Conservation (phyloP, 2,329 filamentous ascomycete species). For the Hyphodiscus sp. region DNA sequence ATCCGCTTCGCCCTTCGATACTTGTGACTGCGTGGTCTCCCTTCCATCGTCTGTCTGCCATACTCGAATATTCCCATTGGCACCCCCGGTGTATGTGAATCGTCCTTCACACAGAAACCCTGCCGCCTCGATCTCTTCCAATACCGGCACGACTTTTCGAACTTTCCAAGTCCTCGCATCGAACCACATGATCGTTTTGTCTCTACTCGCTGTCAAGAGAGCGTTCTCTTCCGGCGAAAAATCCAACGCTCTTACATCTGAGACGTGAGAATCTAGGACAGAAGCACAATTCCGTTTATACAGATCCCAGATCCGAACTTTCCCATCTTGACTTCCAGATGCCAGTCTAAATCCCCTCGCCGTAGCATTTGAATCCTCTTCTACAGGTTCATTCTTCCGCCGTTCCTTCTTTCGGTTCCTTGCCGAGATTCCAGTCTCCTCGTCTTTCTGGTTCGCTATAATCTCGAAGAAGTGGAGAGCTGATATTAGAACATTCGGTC, state of each 20-base stretch:
- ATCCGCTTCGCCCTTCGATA: constrained; percentile 51
- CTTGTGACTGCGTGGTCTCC: constrained; percentile 73
- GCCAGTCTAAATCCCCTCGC: constrained; percentile 69
- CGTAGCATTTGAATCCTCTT: constrained; percentile 40
- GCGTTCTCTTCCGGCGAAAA: constrained; percentile 70
- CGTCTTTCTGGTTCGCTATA: constrained; percentile 37
- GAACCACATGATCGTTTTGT: constrained; percentile 94
- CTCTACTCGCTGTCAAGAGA: constrained; percentile 78
- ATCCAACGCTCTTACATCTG: constrained; percentile 81
- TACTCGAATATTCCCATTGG: constrained; percentile 73
- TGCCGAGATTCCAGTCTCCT: constrained; percentile 29
- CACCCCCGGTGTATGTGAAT: constrained; percentile 77
- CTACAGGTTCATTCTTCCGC: constrained; percentile 36
- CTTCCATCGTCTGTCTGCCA: constrained; percentile 74
- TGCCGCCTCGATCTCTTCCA: constrained; percentile 78
- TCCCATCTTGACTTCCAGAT: constrained; percentile 90
- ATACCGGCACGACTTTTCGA: constrained; percentile 70
- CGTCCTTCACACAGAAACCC: constrained; percentile 69
- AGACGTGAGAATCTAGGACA: constrained; percentile 86
- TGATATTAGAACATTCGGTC: constrained; percentile 85
- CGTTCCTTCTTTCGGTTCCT: constrained; percentile 39
- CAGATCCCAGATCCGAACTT: constrained; percentile 85
- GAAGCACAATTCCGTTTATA: constrained; percentile 74
- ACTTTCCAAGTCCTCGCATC: constrained; percentile 79
- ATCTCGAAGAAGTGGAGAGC: constrained; percentile 88